Base-by-base conservation (phyloP, 306 rosid genomes). In the Prunus fruticosa region DNA sequence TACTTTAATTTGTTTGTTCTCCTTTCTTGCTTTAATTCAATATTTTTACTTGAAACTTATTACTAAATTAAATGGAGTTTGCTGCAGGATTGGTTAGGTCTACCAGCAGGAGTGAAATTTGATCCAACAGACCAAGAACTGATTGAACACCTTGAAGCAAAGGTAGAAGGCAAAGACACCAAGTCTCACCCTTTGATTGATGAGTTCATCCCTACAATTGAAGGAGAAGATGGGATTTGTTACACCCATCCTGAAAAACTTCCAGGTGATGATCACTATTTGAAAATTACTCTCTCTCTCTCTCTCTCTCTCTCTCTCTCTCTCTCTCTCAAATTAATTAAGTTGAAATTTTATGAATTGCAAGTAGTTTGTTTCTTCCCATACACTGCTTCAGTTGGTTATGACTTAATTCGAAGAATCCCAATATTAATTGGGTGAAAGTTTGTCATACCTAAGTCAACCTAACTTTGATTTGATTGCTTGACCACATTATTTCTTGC, bases 111-210 rank as follows among this genome's bases (percentile, higher is more conserved):
- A 79, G 98, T 94, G 86, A 94, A 92, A 81, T 95, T 95, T 79
- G 98, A 95, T 81, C 98, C 99, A 52, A 96, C 99, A 8, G 99
- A 96, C 81, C 99, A 96, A 87, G 99, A 96, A 87, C 86, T 96
- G 67, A 91, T 96, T 43, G 96, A 96, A 88, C 99, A 96, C 74
- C 93, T 96, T 4, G 99, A 96, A 87, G 99, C 99, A 52, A 96
- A 96, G 78, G 99, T 92, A 1, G 95, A 92, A 75, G 81, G 89
- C 49, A 92, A 86, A 84, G 88, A 89, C 76, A 85, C 81, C 83
- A 95, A 86, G 80, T 91, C 99, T 79, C 99, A 96, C 82, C 99
- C 99, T 79, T 79, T 96, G 89, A 96, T 96, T 10, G 99, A 96
- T 83, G 99, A 91, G 79, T 96, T 96, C 85, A 96, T 96, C 46